Evolutionary conservation across 2,329 filamentous ascomycete genomes (phyloP), one percentile per base, ranked within the genome.

Genomic region (Beauveria sp.): DNA sequence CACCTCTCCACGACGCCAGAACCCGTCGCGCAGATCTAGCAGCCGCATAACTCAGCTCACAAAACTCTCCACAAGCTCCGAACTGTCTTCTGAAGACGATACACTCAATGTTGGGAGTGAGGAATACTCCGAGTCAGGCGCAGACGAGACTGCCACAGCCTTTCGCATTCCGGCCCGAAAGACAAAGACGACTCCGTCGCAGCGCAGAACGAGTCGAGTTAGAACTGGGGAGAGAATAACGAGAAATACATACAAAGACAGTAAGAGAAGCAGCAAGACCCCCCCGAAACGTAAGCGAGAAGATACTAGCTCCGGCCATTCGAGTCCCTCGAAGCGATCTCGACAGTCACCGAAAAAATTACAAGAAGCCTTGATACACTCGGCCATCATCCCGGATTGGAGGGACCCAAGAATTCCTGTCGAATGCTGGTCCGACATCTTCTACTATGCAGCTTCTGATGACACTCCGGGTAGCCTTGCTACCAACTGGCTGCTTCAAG

Each of bases 381-480:
- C 64, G 14, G 65, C 63, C 3, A 24, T 62, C 67, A 80, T 84
- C 53, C 82, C 82, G 16, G 74, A 80, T 45, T 89, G 83, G 84
- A 76, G 79, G 62, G 79, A 77, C 24, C 78, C 73, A 2, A 70
- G 71, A 38, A 70, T 91, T 24, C 86, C 88, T 1, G 90, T 91
- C 66, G 81, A 86, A 51, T 80, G 91, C 18, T 85, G 92, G 65
- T 75, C 85, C 26, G 81, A 86, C 60, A 85, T 95, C 45, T 91
- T 96, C 69, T 75, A 82, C 52, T 86, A 84, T 70, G 86, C 89
- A 12, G 84, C 87, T 18, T 79, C 80, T 55, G 74, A 78, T 38
- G 66, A 69, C 9, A 67, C 71, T 1, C 69, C 74, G 5, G 75
- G 75, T n/a, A 68, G 77, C 74, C 66, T 76, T 69, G 76, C 78